Evolutionary conservation across 169 alveolate species (phyloP).

Genomic region (Plasmodium knowlesi): DNA sequence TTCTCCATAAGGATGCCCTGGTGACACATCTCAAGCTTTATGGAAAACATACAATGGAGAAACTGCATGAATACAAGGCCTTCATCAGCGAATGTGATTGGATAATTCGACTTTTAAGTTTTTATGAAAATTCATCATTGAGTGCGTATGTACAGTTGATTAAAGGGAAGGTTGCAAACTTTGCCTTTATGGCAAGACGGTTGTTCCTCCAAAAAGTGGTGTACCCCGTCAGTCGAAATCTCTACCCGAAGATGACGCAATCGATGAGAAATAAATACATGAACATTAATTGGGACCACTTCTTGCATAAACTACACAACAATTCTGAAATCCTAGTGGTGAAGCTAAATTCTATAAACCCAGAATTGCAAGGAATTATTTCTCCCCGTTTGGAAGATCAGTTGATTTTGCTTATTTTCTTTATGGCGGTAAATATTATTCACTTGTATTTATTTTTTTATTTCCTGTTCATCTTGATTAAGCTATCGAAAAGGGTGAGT

Average conservation of each 20-base stretch:
- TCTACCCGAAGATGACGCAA: not conserved
- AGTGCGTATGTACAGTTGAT: not conserved
- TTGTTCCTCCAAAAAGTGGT: not conserved
- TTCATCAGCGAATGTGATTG: not conserved
- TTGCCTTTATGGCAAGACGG: not conserved
- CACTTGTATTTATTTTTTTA: slow-evolving; percentile 48
- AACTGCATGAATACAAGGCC: not conserved
- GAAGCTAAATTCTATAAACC: slow-evolving; percentile 46
- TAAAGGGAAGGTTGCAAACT: not conserved
- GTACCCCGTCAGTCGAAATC: not conserved
- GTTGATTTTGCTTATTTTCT: slow-evolving; percentile 24
- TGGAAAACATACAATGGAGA: not conserved
- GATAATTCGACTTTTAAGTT: not conserved
- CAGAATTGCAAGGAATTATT: slow-evolving; percentile 37
- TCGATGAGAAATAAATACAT: not conserved
- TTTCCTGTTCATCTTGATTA: not conserved
- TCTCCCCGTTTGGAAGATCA: slow-evolving; percentile 12
- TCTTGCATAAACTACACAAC: not conserved
- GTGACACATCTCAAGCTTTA: not conserved
- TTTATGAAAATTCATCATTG: not conserved
- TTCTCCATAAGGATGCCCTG: not conserved
- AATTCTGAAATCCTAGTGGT: slow-evolving; percentile 25
- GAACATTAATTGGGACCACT: not conserved
- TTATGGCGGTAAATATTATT: slow-evolving; percentile 14
- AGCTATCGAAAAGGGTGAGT: not conserved